A percentile compares a stretch with the other conserved stretches of the same genome.
These are phyloP conservation scores for Paradendryphiella salina DNA, from an alignment of 2,329 filamentous ascomycete species.

Conservation along the genomic window DNA sequence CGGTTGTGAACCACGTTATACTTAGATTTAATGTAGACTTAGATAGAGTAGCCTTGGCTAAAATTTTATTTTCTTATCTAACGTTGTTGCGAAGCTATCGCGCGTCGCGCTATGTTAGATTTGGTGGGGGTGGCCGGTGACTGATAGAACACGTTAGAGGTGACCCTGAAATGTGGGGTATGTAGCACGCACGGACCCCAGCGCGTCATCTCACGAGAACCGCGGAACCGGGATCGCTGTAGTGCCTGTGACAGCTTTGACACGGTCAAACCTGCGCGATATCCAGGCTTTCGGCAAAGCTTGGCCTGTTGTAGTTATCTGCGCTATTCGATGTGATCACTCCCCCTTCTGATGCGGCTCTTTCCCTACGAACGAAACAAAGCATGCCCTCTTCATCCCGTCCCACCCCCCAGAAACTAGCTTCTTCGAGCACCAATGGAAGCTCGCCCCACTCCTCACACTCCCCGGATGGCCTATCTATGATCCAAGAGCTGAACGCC, in stretches of 20 bases:
- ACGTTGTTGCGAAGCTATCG: too few species aligned
- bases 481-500: slow-evolving; percentile 21
- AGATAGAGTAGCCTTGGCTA: too few species aligned
- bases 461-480: slow-evolving; percentile 13
- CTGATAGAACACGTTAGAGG: not conserved
- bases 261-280: not conserved
- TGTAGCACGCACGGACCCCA: slow-evolving; percentile 18
- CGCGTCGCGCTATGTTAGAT: too few species aligned
- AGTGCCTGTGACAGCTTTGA: not conserved
- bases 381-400: slow-evolving; percentile 19
- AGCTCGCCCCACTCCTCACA: slow-evolving; percentile 26
- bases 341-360: not conserved
- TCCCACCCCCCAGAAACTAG: slow-evolving; percentile 18
- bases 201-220: slow-evolving; percentile 12
- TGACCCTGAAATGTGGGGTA: slow-evolving; percentile 13
- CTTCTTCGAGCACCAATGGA: slow-evolving; percentile 29
- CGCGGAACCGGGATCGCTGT: not conserved
- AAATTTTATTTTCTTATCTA: too few species aligned
- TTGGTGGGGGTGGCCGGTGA: too few species aligned
- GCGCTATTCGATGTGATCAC: slow-evolving; percentile 2
- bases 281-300: not conserved
- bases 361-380: slow-evolving; percentile 3
- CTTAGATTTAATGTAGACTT: too few species aligned
- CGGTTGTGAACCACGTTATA: too few species aligned
- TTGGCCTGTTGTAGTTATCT: slow-evolving; percentile 1